Evolutionary conservation across 768 basidiomycete genomes (phyloP).

Genomic region (Scleroderma bovista): DNA sequence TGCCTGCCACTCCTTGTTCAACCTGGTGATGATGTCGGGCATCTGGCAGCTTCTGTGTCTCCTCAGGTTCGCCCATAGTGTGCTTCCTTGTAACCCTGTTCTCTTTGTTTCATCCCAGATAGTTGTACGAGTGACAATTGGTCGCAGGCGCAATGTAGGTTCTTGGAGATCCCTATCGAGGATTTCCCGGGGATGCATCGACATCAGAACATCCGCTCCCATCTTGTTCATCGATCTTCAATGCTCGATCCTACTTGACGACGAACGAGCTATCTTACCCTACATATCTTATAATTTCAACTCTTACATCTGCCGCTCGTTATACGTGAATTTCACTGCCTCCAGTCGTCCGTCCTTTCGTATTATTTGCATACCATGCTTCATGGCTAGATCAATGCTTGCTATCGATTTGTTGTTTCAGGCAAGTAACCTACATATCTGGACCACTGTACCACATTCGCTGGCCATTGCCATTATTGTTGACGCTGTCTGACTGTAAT

Average conservation of each 20-base stretch:
- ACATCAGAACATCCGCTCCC: not conserved
- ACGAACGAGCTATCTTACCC: too few relatives aligned
- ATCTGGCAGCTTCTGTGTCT: constrained; percentile 64
- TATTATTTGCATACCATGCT: not conserved
- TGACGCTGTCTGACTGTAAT: not conserved
- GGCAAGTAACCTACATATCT: not conserved
- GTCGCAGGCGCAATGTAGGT: too few relatives aligned
- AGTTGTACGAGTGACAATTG: constrained; percentile 45
- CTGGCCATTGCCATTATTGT: not conserved
- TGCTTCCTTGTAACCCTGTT: constrained; percentile 3
- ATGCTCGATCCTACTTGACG: too few relatives aligned
- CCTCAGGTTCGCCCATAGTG: constrained; percentile 41
- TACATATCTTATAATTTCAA: too few relatives aligned
- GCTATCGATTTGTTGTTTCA: too few relatives aligned
- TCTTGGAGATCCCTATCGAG: not conserved
- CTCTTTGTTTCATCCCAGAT: constrained; percentile 35
- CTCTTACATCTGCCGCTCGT: not conserved
- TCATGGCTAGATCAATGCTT: not conserved
- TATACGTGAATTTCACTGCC: not conserved
- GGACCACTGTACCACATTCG: not conserved
- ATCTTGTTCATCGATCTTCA: not conserved
- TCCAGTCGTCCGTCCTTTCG: not conserved
- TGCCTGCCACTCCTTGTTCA: constrained; percentile 54
- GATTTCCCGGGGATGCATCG: too few relatives aligned
- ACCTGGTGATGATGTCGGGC: constrained; percentile 62